Evolutionary conservation across 208 protist species (phyloP), one percentile per base, ranked within the genome.

Genomic region (Naegleria lovaniensis): DNA sequence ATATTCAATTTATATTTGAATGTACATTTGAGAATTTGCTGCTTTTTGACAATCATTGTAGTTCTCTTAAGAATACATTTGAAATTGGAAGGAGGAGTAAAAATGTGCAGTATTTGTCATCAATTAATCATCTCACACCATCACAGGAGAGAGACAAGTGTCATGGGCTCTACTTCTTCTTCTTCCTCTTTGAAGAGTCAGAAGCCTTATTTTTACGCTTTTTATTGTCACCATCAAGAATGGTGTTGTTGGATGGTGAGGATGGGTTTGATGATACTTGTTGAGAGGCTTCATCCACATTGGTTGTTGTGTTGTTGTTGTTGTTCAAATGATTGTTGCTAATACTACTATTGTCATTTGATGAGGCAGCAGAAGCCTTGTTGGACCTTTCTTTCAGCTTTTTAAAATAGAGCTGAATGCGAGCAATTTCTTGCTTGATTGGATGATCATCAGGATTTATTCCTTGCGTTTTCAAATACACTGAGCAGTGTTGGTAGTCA

Each of bases 341-440:
- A 13, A 15, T 36, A 3, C 7, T 79, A 36, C 16, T 19, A 36
- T 79, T 36, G 25, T 29, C 9, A n/a, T 19, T 33, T 79, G 67
- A 9, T 36, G 13, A n/a, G 15, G 19, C 2, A 29, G 6, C 2
- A 25, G 4, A 79, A 36, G 6, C n/a, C 36, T 79, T 79, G 6
- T 79, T 36, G 5, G 67, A 75, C n/a, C n/a, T 79, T 79, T 79
- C 67, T 79, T 79, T 79, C 67, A 79, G 67, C n/a, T 79, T 79
- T 36, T 79, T 79, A 79, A 79, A 79, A 9, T 79, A 79, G 6
- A 79, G 16, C n/a, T 79, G 67, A 36, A 79, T 79, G 6, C 67
- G 13, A 36, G 67, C 67, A 79, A 79, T 79, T 33, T 79, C 67
- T 79, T 79, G 29, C n/a, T 79, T 79, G 6, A 79, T 33, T 36